Percentiles rank a stretch among this genome's conserved stretches.
Conservation (phyloP, 805 yeast species). For the Blastobotrys attinorum region DNA sequence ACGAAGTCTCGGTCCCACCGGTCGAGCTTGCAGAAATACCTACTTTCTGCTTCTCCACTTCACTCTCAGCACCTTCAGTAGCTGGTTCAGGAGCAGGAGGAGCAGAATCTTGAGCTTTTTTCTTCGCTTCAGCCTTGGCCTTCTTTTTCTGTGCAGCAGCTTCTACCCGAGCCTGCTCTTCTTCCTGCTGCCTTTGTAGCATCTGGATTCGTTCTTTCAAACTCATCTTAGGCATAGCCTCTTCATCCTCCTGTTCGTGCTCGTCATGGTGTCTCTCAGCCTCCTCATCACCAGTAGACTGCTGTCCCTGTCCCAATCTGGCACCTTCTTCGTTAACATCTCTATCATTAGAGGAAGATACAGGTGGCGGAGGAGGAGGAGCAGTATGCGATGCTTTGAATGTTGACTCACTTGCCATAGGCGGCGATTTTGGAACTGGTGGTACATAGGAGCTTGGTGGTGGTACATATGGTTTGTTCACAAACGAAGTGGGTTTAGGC, state of each 20-base stretch:
- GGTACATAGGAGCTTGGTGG: slow-evolving; percentile 57
- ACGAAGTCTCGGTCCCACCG: neutral
- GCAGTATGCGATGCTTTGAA: slow-evolving; percentile 12
- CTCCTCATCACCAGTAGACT: slow-evolving; percentile 16
- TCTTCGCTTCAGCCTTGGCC: slow-evolving; percentile 22
- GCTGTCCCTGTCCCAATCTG: no score
- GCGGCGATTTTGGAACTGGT: slow-evolving; percentile 20
- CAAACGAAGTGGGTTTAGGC: slow-evolving; percentile 40
- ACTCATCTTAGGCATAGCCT: slow-evolving; percentile 57
- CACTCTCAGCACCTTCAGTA: no score
- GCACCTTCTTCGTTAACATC: no score
- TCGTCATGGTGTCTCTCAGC: slow-evolving; percentile 13
- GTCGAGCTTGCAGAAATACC: neutral
- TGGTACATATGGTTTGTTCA: slow-evolving; percentile 49
- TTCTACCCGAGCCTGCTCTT: slow-evolving; percentile 63
- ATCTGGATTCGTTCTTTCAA: slow-evolving; percentile 80
- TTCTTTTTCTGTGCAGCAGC: slow-evolving; percentile 39
- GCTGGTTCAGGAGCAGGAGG: no score
- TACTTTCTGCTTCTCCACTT: neutral
- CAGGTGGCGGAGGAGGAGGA: slow-evolving; percentile 29
- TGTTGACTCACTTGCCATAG: no score
- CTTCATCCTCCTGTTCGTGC: slow-evolving; percentile 15
- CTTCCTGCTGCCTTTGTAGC: slow-evolving; percentile 71
- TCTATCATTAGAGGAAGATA: no score
- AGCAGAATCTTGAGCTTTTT: no score